Base-by-base conservation (phyloP, 176 grass and related monocot species). In the Cymbopogon citratus region DNA sequence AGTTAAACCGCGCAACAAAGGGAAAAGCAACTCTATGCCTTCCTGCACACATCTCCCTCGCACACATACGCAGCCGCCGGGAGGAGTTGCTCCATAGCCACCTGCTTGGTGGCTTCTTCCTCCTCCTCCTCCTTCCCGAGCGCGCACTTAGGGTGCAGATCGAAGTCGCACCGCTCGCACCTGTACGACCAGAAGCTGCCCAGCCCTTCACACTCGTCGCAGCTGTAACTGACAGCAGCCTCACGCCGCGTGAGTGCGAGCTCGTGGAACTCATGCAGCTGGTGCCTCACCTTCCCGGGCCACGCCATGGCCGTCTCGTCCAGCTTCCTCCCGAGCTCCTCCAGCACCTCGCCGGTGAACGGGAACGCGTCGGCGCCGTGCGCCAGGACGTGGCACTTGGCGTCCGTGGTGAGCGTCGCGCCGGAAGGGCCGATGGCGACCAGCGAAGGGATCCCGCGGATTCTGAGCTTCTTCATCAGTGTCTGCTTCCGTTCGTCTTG, bases 351-450 rank as follows among this genome's bases (percentile, higher is more conserved):
- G 40, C 40, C 57, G 0, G 90, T 94, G 87, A 94, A 98, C 2
- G 90, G 95, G 59, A 92, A 98, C 6, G 90, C 92, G 24, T 85
- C 76, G 1, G 90, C 92, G 3, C 95, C 92, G 69, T 94, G 85
- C 28, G 76, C 38, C 66, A 74, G 9, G 38, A 94, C n/a, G n/a
- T 80, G 72, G 6, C 28, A 27, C 34, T 64, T 91, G 5, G 82
- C 92, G 44, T 91, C 88, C n/a, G 1, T 88, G 23, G 68, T 61
- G 54, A 98, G 71, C 0, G 88, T 91, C 62, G 66, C 78, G 35
- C 95, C 95, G 9, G 83, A 82, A 0, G 88, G 84, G 11, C 92
- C 86, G 13, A 98, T 89, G 84, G 79, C 92, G 15, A 94, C 79
- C 5, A 94, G 86, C 3, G 90, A 92, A 49, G 90, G 92, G 60